Conservation (phyloP, 345 rosid genomes). For the Syzygium grande region DNA sequence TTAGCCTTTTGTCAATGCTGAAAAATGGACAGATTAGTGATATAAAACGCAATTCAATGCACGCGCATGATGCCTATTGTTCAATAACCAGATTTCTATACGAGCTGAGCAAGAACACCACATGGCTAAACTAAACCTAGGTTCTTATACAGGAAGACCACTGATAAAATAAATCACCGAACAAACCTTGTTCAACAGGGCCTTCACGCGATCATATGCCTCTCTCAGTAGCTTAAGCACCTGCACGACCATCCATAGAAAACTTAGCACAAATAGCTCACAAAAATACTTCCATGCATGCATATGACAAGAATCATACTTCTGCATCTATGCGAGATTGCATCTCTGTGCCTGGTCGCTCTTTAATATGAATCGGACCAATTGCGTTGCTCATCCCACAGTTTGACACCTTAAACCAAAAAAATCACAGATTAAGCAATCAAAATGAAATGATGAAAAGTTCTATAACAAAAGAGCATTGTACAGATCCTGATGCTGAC, state of each 20-base stretch:
- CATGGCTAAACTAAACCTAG: background rate
- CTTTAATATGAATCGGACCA: conserved; percentile 93
- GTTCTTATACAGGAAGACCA: background rate
- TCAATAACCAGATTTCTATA: background rate
- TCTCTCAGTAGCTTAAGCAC: conserved; percentile 90
- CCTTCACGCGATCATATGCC: conserved; percentile 90
- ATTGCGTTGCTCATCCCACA: conserved; percentile 94
- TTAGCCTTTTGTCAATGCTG: background rate
- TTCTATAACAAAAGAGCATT: background rate
- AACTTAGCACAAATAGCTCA: background rate
- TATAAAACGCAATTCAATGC: background rate
- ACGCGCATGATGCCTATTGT: background rate
- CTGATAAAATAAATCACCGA: background rate
- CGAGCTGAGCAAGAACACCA: background rate
- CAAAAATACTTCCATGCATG: background rate
- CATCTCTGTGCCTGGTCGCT: conserved; percentile 92
- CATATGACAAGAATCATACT: conserved; percentile 25
- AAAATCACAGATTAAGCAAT: background rate
- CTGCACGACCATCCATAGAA: conserved; percentile 27
- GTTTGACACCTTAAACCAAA: conserved; percentile 52
- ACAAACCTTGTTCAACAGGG: conserved; percentile 72
- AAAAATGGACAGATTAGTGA: background rate
- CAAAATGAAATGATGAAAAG: background rate
- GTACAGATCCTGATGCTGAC: background rate
- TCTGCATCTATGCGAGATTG: conserved; percentile 95